Percentiles rank a stretch among this genome's conserved stretches.
Evolutionary conservation across 2,329 filamentous ascomycete genomes (phyloP).

Genomic region (Fonsecaea pedrosoi): DNA sequence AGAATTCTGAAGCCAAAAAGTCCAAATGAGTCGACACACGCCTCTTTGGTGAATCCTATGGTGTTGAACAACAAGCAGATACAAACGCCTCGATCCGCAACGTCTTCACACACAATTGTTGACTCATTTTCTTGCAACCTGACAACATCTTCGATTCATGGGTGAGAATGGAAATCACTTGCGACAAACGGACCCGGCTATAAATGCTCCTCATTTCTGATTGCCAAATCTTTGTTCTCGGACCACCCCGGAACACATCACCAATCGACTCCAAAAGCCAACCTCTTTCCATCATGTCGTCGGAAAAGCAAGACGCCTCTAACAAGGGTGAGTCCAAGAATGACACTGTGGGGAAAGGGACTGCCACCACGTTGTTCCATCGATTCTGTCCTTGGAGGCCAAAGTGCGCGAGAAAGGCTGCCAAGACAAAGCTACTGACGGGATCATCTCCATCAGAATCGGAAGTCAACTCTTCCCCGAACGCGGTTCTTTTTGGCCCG

Average conservation of each 20-base stretch:
- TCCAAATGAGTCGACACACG: constrained; percentile 22
- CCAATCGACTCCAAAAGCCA: background rate
- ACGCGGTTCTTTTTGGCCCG: constrained; percentile 14
- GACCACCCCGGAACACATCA: background rate
- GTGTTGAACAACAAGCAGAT: background rate
- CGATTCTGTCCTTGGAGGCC: background rate
- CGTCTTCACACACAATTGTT: background rate
- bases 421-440: constrained; percentile 12
- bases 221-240: background rate
- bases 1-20: constrained; percentile 35
- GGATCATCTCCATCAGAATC: constrained; percentile 13
- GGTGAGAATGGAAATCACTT: background rate
- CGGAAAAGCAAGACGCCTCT: constrained; percentile 16
- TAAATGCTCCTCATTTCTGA: constrained; percentile 2
- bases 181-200: constrained; percentile 2
- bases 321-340: background rate
- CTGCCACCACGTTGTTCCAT: constrained; percentile 15
- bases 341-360: constrained; percentile 5
- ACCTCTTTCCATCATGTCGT: constrained; percentile 19
- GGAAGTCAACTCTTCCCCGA: background rate
- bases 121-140: background rate
- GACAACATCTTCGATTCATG: background rate
- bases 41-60: background rate
- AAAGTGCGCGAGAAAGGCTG: constrained; percentile 2
- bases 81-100: background rate